A percentile compares a stretch with the other conserved stretches of the same genome.
phyloP scores from a whole-genome alignment of 208 protist species.

The Trypanosoma scelopori region DNA sequence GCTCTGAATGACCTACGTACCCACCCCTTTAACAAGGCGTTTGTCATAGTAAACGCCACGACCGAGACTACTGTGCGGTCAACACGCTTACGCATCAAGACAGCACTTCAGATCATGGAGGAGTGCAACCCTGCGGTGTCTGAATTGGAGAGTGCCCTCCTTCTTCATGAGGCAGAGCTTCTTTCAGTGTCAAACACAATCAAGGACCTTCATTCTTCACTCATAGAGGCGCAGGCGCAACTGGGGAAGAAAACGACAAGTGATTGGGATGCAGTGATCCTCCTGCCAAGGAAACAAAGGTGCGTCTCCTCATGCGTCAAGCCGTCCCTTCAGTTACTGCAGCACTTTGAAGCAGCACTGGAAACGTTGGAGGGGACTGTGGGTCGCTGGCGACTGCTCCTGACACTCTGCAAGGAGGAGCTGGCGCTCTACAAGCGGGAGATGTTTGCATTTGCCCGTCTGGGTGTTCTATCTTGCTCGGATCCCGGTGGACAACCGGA shows the following conservation, averaged over 20 bases:
- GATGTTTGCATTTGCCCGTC: slow-evolving; percentile 48
- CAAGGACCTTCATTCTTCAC: slow-evolving; percentile 43
- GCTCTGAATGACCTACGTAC: slow-evolving; percentile 4
- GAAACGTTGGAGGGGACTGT: slow-evolving; percentile 35
- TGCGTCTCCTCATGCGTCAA: neutral
- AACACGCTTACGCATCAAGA: slow-evolving; percentile 17
- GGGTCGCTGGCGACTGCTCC: slow-evolving; percentile 37
- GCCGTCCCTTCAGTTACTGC: slow-evolving; percentile 24
- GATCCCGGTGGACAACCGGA: slow-evolving; percentile 12
- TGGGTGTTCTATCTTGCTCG: slow-evolving; percentile 49
- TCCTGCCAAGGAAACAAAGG: neutral
- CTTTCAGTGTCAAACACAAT: slow-evolving; percentile 45
- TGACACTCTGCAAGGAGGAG: slow-evolving; percentile 83
- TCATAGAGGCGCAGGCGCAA: slow-evolving; percentile 22
- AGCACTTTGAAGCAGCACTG: slow-evolving; percentile 36
- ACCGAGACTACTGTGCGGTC: slow-evolving; percentile 9
- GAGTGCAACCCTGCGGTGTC: slow-evolving; percentile 35
- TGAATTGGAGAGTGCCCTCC: slow-evolving; percentile 50
- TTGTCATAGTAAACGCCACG: slow-evolving; percentile 8
- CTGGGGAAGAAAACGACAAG: neutral
- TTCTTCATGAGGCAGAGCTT: slow-evolving; percentile 77
- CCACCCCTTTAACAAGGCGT: slow-evolving; percentile 23
- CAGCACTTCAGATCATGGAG: slow-evolving; percentile 44
- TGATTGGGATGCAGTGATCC: slow-evolving; percentile 1
- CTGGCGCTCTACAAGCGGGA: slow-evolving; percentile 73